Evolutionary conservation across 192 early-diverging fungal species (phyloP), one percentile per base, ranked within the genome.

Genomic region (Geranomyces michiganensis): DNA sequence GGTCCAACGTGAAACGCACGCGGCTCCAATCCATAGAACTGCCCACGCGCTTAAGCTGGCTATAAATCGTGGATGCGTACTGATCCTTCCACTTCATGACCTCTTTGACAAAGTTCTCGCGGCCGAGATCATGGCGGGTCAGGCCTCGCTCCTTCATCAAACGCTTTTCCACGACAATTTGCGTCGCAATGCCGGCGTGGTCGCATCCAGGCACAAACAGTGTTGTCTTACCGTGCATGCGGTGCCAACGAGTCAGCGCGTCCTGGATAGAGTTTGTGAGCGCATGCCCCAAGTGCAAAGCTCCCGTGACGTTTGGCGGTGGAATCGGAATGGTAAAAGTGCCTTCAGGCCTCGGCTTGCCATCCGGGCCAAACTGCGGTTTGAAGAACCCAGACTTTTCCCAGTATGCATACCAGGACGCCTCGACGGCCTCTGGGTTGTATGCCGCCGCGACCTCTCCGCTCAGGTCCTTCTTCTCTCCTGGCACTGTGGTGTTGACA

Each of bases 271-370:
- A 81, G 70, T 93, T 88, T 55, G 93, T 95, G 71, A 99, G 79
- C 9, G 91, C 94, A 72, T 99, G 97, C 24, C 97, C 87, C 70
- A 96, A 89, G 73, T 99, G 96, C 56, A 99, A 89, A 62, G 89
- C 88, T 66, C 97, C 97, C 21, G 97, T 99, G 48, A 99, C 92
- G 77, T 99, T 99, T n/a, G 97, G 97, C 73, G 97, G 97, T 14
- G 96, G 97, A 15, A 92, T 89, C n/a, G 95, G 89, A 71, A 99
- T 88, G 33, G 97, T 91, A 81, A 94, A 99, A 30, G 85, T 76
- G 63, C 93, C 95, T 65, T 91, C 91, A 13, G 89, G 79, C 61
- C 84, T 87, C 72, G 84, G 67, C 72, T 91, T 84, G 56, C 92
- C 94, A 67, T 93, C 87, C 3, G 36, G 36, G 24, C 79, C 70